Evolutionary conservation across 192 early-diverging fungal species (phyloP).

Genomic region (Rhizophagus prolifer): DNA sequence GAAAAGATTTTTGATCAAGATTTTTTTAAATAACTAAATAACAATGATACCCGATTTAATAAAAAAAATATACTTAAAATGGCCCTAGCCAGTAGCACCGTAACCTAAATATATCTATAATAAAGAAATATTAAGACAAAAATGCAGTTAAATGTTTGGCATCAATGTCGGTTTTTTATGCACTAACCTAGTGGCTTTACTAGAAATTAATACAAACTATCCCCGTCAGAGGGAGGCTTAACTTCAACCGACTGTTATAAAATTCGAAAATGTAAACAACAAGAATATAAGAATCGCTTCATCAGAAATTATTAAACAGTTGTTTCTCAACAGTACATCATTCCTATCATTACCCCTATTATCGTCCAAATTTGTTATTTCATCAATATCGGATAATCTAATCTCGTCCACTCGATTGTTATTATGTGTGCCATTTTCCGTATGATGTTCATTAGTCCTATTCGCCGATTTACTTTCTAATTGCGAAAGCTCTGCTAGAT

Average conservation of each 20-base stretch:
- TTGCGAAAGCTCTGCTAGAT: not conserved
- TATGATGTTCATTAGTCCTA: not conserved
- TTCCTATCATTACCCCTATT: not conserved
- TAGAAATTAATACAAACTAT: constrained; percentile 6
- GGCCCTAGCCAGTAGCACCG: no score
- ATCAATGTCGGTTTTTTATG: not conserved
- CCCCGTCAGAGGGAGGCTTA: not conserved
- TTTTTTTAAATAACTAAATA: no score
- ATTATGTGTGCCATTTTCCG: not conserved
- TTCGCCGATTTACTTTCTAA: not conserved
- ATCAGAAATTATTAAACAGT: constrained; percentile 2
- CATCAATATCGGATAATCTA: not conserved
- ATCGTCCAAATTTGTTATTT: not conserved
- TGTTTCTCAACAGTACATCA: not conserved
- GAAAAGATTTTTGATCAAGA: no score
- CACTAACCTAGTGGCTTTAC: constrained; percentile 3
- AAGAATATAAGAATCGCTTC: constrained; percentile 13
- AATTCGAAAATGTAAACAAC: constrained; percentile 11
- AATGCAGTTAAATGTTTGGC: no score
- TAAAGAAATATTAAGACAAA: no score
- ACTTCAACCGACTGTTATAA: constrained; percentile 7
- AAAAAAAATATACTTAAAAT: no score
- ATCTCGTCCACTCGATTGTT: not conserved
- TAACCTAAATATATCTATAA: no score
- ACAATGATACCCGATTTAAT: no score